These are phyloP conservation scores for Cytidiella melzeri DNA, from an alignment of 768 basidiomycete species.

Conservation along the genomic window DNA sequence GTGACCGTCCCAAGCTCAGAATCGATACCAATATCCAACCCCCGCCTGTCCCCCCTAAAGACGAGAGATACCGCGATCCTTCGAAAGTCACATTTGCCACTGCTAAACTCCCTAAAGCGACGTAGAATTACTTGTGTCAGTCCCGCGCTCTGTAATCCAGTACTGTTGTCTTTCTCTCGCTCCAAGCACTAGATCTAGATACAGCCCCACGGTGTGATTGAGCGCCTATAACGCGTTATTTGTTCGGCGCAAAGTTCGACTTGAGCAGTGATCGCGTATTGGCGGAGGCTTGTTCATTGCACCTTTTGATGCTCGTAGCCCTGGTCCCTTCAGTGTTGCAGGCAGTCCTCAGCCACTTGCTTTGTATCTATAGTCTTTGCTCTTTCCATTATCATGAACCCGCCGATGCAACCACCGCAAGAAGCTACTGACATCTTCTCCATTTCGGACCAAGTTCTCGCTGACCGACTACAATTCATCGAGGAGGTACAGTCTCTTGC, in stretches of 20 bases:
- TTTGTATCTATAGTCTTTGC: background rate
- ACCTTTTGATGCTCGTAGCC: background rate
- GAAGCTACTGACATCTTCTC: conserved; percentile 61
- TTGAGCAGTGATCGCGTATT: background rate
- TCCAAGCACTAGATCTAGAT: too few relatives aligned
- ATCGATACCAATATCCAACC: too few relatives aligned
- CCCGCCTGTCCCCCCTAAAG: too few relatives aligned
- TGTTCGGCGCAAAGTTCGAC: background rate
- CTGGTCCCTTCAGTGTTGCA: background rate
- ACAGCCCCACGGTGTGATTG: too few relatives aligned
- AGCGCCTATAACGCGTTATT: background rate
- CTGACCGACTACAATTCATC: conserved; percentile 66
- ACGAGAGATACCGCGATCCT: too few relatives aligned
- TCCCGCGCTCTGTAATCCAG: too few relatives aligned
- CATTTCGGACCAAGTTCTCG: conserved; percentile 65
- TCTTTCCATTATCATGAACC: conserved; percentile 17
- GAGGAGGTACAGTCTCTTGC: conserved; percentile 53
- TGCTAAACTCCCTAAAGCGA: too few relatives aligned
- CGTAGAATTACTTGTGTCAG: too few relatives aligned
- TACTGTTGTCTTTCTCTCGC: too few relatives aligned
- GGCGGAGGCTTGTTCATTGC: too few relatives aligned
- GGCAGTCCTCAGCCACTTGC: background rate
- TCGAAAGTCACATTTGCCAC: too few relatives aligned
- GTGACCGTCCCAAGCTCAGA: too few relatives aligned
- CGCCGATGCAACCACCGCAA: conserved; percentile 23